phyloP scores from a whole-genome alignment of 176 grass and related monocot species.

The Chloris gayana region DNA sequence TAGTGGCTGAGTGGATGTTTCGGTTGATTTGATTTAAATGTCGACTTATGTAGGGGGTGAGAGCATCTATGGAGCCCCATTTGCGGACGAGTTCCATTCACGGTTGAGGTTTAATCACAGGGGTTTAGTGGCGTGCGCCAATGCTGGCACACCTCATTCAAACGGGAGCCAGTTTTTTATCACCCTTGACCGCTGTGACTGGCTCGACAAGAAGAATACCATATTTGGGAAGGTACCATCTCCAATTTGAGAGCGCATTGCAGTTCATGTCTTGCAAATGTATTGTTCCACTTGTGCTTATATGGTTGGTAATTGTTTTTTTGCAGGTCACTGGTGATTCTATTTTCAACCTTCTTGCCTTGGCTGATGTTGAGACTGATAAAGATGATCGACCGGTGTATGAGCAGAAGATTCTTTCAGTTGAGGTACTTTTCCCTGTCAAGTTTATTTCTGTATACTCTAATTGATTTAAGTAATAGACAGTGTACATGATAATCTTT shows the following conservation, averaged over 20 bases:
- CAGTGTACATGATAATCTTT: neutral
- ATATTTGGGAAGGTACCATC: constrained; percentile 81
- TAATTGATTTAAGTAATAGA: neutral
- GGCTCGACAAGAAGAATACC: constrained; percentile 92
- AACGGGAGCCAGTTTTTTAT: constrained; percentile 98
- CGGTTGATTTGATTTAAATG: neutral
- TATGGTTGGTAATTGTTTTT: constrained; percentile 3
- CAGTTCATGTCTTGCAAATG: constrained; percentile 11
- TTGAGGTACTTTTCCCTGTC: constrained; percentile 63
- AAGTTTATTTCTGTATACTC: neutral
- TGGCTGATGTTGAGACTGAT: constrained; percentile 87
- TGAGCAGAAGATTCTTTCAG: constrained; percentile 84
- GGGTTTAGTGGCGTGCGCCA: constrained; percentile 89
- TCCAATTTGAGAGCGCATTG: neutral
- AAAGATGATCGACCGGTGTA: constrained; percentile 88
- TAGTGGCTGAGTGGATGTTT: neutral
- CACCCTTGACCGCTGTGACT: constrained; percentile 81
- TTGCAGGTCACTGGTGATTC: constrained; percentile 95
- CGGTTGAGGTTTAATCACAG: constrained; percentile 95
- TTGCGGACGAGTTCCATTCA: constrained; percentile 85
- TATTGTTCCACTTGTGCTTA: neutral
- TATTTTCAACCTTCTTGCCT: constrained; percentile 81
- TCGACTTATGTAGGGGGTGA: constrained; percentile 71
- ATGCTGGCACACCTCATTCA: constrained; percentile 84
- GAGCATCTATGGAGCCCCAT: constrained; percentile 84